A percentile compares a stretch with the other conserved stretches of the same genome.
Evolutionary conservation across 176 grass and related monocot genomes (phyloP).

Genomic region (Musa troglodytarum): DNA sequence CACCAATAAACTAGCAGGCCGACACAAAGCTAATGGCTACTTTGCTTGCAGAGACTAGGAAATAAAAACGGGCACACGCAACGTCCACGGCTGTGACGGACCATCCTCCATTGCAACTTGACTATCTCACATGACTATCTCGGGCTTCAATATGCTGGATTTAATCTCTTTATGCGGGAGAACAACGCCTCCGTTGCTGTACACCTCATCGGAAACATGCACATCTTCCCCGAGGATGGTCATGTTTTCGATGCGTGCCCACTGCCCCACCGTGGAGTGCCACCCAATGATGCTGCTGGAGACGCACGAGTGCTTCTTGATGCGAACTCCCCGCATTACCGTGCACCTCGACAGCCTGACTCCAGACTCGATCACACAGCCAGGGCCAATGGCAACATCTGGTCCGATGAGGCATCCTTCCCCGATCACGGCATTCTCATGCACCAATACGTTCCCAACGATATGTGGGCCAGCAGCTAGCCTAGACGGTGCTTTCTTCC

Average conservation of each 20-base stretch:
- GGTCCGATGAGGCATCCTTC: conserved; percentile 7
- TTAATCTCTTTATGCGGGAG: conserved; percentile 3
- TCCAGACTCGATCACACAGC: conserved; percentile 5
- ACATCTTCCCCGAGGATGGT: conserved; percentile 4
- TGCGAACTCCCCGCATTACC: background rate
- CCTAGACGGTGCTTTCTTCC: background rate
- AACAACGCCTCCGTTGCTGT: conserved; percentile 3
- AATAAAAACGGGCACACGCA: background rate
- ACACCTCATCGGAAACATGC: conserved; percentile 5
- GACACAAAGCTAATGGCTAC: background rate
- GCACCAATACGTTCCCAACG: background rate
- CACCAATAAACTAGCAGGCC: background rate
- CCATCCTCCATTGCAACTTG: background rate
- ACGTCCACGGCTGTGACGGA: background rate
- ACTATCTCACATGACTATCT: background rate
- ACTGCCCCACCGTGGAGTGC: conserved; percentile 4
- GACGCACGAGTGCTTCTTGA: background rate
- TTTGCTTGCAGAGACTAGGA: background rate
- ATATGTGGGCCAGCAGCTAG: conserved; percentile 2
- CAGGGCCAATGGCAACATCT: background rate
- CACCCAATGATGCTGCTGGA: conserved; percentile 8
- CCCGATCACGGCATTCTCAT: conserved; percentile 1
- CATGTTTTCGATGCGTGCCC: conserved; percentile 4
- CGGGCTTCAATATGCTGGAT: conserved; percentile 3
- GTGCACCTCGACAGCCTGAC: conserved; percentile 4